phyloP scores from a whole-genome alignment of 2,329 filamentous ascomycete genomes.

The Colletotrichum gloeosporioides region DNA sequence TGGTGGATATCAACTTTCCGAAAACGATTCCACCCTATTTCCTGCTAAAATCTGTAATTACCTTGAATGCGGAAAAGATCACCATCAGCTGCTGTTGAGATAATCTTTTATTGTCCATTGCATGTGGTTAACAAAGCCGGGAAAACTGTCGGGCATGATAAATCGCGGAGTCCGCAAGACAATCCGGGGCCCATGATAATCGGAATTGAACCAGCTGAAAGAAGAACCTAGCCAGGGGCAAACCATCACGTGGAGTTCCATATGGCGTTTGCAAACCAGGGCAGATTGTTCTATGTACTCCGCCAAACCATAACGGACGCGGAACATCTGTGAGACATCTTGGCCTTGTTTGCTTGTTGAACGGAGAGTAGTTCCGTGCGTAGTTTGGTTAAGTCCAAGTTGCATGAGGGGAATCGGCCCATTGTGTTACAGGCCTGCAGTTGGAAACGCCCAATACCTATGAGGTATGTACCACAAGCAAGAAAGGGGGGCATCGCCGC shows the following conservation, averaged over 20 bases:
- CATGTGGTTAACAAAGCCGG: not conserved
- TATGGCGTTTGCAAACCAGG: not conserved
- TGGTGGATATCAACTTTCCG: not conserved
- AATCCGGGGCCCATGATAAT: not conserved
- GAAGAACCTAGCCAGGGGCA: not conserved
- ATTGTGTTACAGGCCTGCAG: not conserved
- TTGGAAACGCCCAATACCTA: not conserved
- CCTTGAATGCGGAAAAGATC: not conserved
- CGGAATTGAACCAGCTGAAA: not conserved
- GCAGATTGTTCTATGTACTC: not conserved
- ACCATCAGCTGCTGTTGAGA: not conserved
- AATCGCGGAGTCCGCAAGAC: not conserved
- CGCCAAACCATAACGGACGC: not conserved
- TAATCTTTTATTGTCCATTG: not conserved
- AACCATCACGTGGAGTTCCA: not conserved
- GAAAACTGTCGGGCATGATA: not conserved
- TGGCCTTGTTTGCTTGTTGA: not conserved
- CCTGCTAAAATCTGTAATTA: not conserved
- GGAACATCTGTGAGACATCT: not conserved
- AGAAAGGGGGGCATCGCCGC: not conserved
- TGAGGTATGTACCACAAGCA: not conserved
- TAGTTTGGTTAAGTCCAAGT: not conserved
- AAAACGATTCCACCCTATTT: not conserved
- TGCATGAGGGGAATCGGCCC: not conserved
- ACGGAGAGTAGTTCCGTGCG: not conserved